phyloP scores from a whole-genome alignment of 768 basidiomycete genomes.

The Mycena pura region DNA sequence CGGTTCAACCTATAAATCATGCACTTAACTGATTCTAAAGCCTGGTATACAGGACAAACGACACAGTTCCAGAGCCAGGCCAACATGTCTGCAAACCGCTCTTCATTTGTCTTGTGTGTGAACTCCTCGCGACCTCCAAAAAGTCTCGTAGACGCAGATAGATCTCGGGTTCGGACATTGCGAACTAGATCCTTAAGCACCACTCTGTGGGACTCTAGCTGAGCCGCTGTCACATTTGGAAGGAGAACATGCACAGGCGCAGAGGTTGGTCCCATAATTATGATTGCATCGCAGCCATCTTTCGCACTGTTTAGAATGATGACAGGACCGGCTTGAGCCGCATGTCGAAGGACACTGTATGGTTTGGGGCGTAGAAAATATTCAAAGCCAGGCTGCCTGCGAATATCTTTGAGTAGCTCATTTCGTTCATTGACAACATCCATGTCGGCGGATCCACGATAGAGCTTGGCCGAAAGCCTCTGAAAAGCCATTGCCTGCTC shows the following conservation, averaged over 20 bases:
- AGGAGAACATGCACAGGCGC: constrained; percentile 8
- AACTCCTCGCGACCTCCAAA: not conserved
- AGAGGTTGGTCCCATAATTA: constrained; percentile 6
- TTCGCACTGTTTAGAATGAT: constrained; percentile 15
- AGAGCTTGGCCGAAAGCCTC: not conserved
- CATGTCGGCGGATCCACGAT: not conserved
- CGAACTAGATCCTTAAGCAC: not conserved
- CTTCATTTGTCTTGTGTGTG: not conserved
- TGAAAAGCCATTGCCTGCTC: not conserved
- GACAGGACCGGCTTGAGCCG: constrained; percentile 23
- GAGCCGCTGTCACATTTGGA: not conserved
- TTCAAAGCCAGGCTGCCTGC: constrained; percentile 15
- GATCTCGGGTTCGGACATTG: not conserved
- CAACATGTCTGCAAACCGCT: constrained; percentile 9
- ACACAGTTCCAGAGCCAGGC: constrained; percentile 12
- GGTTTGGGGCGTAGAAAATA: constrained; percentile 9
- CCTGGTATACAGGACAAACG: constrained; percentile 10
- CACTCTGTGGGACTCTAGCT: not conserved
- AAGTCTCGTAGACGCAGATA: not conserved
- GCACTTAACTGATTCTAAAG: constrained; percentile 6
- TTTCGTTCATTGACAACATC: not conserved
- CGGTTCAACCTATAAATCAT: not conserved
- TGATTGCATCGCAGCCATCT: constrained; percentile 25
- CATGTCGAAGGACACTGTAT: constrained; percentile 14
- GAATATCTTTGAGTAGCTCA: constrained; percentile 17